Percentiles rank a stretch among this genome's conserved stretches.
These are phyloP conservation scores for Coleophoma crateriformis DNA, from an alignment of 2,329 filamentous ascomycete species.

Conservation along the genomic window DNA sequence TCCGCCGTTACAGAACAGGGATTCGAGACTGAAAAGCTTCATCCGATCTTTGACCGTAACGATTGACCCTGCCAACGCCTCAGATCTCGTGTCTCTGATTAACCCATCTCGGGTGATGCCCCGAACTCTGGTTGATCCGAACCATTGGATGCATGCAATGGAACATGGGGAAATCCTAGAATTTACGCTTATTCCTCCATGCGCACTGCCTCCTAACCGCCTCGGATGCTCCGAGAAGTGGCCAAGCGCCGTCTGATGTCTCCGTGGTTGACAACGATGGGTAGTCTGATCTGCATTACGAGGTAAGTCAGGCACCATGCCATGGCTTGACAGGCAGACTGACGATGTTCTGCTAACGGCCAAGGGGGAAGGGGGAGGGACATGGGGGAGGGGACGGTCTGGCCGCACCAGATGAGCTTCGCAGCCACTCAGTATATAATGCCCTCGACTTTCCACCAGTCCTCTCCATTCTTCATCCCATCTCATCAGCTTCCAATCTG, in stretches of 20 bases:
- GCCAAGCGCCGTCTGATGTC: constrained; percentile 1
- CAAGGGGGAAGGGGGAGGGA: neutral
- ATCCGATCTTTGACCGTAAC: neutral
- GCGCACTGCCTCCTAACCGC: neutral
- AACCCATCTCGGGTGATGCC: neutral
- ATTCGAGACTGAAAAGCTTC: neutral
- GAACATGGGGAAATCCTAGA: neutral
- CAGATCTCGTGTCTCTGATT: neutral
- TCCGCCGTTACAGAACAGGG: neutral
- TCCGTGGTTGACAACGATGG: neutral
- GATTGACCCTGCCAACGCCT: neutral
- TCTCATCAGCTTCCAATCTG: neutral
- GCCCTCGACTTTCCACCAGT: neutral
- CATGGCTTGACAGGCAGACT: neutral
- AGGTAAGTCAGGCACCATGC: neutral
- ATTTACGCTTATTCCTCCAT: neutral
- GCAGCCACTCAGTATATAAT: neutral
- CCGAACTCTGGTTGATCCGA: neutral
- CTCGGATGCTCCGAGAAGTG: neutral
- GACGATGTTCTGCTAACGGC: neutral
- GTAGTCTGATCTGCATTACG: neutral
- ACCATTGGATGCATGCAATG: neutral
- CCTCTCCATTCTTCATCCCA: neutral
- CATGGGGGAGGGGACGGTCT: neutral
- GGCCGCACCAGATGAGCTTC: neutral